Evolutionary conservation across 495 filamentous ascomycete genomes (phyloP).

Genomic region (Cladorrhinum samala): DNA sequence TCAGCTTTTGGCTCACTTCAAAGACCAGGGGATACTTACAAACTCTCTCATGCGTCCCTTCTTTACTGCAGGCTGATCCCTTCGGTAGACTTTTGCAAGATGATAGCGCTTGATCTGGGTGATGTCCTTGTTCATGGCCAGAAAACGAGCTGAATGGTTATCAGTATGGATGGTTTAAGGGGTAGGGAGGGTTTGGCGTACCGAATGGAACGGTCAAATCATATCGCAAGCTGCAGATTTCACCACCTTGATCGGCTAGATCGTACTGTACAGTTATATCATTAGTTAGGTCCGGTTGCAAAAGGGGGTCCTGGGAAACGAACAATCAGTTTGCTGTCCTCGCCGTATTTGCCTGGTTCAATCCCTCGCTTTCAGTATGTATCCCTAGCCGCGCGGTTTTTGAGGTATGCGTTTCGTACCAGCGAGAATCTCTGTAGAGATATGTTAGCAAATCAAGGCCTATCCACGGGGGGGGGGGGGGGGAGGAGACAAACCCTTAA

Average conservation of each 20-base stretch:
- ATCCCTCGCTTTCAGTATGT: conserved; percentile 22
- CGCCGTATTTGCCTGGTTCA: conserved; percentile 83
- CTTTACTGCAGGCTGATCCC: conserved; percentile 42
- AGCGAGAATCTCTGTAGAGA: conserved; percentile 53
- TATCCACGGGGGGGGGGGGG: background rate
- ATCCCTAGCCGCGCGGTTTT: conserved; percentile 61
- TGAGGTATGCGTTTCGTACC: conserved; percentile 60
- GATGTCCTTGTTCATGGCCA: conserved; percentile 79
- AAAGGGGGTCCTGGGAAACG: conserved; percentile 39
- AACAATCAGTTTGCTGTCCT: conserved; percentile 89
- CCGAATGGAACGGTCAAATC: conserved; percentile 87
- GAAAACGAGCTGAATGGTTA: conserved; percentile 56
- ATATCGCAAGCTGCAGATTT: conserved; percentile 77
- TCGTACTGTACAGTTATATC: conserved; percentile 49
- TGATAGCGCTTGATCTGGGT: conserved; percentile 77
- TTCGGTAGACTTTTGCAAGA: conserved; percentile 72
- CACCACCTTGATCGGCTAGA: conserved; percentile 81
- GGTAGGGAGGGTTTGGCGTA: conserved; percentile 3
- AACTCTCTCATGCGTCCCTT: conserved; percentile 88
- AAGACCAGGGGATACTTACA: conserved; percentile 13
- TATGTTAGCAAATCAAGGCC: background rate
- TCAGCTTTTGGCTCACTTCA: background rate
- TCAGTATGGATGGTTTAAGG: background rate
- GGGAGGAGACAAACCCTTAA: conserved; percentile 25
- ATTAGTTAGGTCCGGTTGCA: conserved; percentile 55